Evolutionary conservation across 2,329 filamentous ascomycete species (phyloP).

Genomic region (Xylariaceae sp.): DNA sequence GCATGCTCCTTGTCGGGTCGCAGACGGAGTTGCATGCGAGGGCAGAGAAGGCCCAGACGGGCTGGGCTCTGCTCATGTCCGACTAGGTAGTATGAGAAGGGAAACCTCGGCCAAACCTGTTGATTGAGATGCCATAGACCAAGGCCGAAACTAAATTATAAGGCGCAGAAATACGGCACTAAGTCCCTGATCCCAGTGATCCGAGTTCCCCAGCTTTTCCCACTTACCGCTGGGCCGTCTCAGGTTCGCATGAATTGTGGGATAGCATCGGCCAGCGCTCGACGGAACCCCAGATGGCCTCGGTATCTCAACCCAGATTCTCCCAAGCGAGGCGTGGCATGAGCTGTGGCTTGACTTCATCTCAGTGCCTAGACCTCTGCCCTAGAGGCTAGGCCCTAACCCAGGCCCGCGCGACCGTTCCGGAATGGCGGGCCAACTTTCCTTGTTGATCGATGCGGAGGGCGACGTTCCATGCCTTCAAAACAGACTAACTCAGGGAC

Average conservation of each 20-base stretch:
- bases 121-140: background rate
- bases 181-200: background rate
- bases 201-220: background rate
- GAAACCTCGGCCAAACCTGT: background rate
- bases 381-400: background rate
- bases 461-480: constrained; percentile 9
- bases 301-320: too few relatives aligned
- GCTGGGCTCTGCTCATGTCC: background rate
- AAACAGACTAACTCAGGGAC: background rate
- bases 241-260: background rate
- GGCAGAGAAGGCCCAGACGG: background rate
- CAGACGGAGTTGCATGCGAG: background rate
- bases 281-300: constrained; percentile 3
- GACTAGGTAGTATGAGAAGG: background rate
- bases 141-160: background rate
- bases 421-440: constrained; percentile 17
- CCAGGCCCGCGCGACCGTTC: background rate
- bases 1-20: constrained; percentile 40
- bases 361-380: background rate
- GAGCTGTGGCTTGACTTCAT: constrained; percentile 1
- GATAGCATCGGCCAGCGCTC: too few relatives aligned
- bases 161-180: background rate
- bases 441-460: constrained; percentile 9
- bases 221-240: background rate
- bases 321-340: background rate